A percentile compares a stretch with the other conserved stretches of the same genome.
phyloP scores from a whole-genome alignment of 169 alveolate genomes.

The Babesia bovis region DNA sequence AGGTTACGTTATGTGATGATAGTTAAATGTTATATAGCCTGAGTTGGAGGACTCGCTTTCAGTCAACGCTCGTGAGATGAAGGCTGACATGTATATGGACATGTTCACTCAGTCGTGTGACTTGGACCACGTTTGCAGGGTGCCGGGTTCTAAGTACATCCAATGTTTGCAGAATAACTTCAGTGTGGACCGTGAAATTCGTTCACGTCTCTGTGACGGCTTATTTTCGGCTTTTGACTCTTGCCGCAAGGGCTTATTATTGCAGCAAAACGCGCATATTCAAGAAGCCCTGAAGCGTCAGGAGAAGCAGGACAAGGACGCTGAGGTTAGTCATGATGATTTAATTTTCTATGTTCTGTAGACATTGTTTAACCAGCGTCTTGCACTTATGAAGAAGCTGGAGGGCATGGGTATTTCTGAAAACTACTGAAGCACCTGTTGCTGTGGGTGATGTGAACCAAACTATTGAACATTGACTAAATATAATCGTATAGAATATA shows the following conservation, averaged over 20 bases:
- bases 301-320: conserved; percentile 65
- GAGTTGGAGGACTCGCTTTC: conserved; percentile 77
- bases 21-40: conserved; percentile 61
- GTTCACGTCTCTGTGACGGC: conserved; percentile 62
- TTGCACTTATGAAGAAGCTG: conserved; percentile 21
- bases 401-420: neutral
- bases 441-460: neutral
- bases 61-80: conserved; percentile 83
- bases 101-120: conserved; percentile 79
- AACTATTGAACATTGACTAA: no score
- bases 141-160: conserved; percentile 76
- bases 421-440: no score
- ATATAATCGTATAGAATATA: no score
- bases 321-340: conserved; percentile 40
- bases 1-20: neutral
- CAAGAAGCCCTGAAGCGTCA: conserved; percentile 70
- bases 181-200: conserved; percentile 32
- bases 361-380: conserved; percentile 14
- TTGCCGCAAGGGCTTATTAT: conserved; percentile 69
- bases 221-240: conserved; percentile 64
- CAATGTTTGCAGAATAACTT: conserved; percentile 75
- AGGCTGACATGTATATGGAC: conserved; percentile 79
- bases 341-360: neutral
- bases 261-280: conserved; percentile 66
- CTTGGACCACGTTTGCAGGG: conserved; percentile 77